Percentiles rank a stretch among this genome's conserved stretches.
Evolutionary conservation across 2,329 filamentous ascomycete species (phyloP).

Genomic region (Aspergillus piperis): DNA sequence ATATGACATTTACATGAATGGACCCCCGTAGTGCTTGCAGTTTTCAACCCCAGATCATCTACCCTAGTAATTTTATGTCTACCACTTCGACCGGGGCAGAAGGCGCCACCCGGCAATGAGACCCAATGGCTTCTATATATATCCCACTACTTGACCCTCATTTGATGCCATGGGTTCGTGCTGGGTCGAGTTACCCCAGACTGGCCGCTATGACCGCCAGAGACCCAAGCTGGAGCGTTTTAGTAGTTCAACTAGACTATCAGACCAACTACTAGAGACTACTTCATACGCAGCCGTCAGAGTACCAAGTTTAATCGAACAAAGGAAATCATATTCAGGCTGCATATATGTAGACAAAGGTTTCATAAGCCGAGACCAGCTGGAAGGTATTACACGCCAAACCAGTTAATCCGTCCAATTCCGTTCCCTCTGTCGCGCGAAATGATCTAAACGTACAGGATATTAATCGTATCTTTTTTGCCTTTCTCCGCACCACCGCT

Average conservation of each 20-base stretch:
- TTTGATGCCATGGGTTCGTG: not conserved
- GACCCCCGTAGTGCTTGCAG: no score
- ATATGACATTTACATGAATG: not conserved
- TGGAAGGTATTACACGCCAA: conserved; percentile 19
- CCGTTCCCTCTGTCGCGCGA: conserved; percentile 33
- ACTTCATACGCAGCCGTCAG: not conserved
- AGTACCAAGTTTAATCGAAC: conserved; percentile 21
- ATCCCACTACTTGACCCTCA: not conserved
- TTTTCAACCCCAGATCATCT: no score
- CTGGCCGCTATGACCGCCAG: not conserved
- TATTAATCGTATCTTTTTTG: conserved; percentile 42
- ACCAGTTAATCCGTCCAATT: conserved; percentile 28
- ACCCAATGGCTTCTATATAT: conserved; percentile 1
- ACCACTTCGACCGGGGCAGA: not conserved
- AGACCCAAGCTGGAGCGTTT: no score
- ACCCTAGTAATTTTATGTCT: no score
- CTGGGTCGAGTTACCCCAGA: not conserved
- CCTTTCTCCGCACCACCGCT: conserved; percentile 26
- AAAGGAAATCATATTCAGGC: conserved; percentile 38
- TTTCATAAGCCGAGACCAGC: conserved; percentile 25
- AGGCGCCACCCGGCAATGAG: not conserved
- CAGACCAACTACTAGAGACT: no score
- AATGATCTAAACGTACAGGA: conserved; percentile 46
- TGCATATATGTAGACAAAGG: conserved; percentile 29
- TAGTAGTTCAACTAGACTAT: not conserved